Conservation (phyloP, 768 basidiomycete genomes). For the Leccinum rimulosum region DNA sequence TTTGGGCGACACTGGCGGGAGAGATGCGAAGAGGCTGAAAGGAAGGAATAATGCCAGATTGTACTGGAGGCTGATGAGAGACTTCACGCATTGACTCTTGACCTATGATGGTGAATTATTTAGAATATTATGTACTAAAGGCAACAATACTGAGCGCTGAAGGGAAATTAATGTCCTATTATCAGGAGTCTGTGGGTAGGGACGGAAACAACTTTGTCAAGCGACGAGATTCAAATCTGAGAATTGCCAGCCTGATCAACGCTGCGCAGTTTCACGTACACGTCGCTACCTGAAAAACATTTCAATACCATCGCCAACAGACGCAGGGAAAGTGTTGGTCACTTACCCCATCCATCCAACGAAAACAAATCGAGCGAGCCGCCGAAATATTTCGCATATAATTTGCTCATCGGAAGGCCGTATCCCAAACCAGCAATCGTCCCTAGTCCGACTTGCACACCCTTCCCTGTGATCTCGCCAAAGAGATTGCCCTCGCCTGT, state of each 20-base stretch:
- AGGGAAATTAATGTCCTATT: not conserved
- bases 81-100: not conserved
- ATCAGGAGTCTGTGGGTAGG: not conserved
- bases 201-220: not conserved
- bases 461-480: slow-evolving; percentile 73
- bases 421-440: slow-evolving; percentile 90
- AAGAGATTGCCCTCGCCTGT: slow-evolving; percentile 58
- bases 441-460: slow-evolving; percentile 78
- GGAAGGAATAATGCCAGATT: slow-evolving; percentile 4
- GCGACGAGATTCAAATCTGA: slow-evolving; percentile 35
- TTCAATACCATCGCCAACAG: not conserved
- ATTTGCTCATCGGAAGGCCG: slow-evolving; percentile 76
- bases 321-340: not conserved
- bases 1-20: slow-evolving; percentile 63
- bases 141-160: not conserved
- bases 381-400: slow-evolving; percentile 84
- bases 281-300: slow-evolving; percentile 41
- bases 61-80: not conserved
- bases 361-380: slow-evolving; percentile 80
- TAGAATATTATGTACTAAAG: not conserved
- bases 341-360: slow-evolving; percentile 79
- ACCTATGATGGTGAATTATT: slow-evolving; percentile 4
- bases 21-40: slow-evolving; percentile 45
- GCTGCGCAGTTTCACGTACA: slow-evolving; percentile 52
- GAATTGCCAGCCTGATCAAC: slow-evolving; percentile 52